phyloP scores from a whole-genome alignment of 306 rosid genomes.

The Ormosia emarginata region DNA sequence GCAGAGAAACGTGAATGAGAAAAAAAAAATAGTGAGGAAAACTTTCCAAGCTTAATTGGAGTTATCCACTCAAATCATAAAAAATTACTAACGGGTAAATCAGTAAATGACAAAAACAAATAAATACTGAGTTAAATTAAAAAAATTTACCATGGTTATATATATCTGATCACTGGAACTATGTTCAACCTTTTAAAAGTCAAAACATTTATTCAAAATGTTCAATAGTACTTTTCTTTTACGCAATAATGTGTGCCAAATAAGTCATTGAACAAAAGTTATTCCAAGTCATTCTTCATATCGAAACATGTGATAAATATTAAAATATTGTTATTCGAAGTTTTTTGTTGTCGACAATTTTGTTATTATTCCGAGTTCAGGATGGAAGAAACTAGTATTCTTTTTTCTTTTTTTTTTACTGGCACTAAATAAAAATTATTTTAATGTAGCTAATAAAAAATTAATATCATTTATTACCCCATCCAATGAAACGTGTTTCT shows the following conservation, averaged over 20 bases:
- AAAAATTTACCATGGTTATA: neutral
- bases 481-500: neutral
- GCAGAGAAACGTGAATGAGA: neutral
- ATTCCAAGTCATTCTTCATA: neutral
- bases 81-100: neutral
- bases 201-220: neutral
- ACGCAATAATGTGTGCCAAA: neutral
- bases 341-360: neutral
- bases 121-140: neutral
- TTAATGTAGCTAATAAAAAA: neutral
- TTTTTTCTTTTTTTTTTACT: no score
- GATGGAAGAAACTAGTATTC: no score
- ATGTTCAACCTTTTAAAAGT: neutral
- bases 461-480: neutral
- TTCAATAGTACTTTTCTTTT: neutral
- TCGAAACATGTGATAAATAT: neutral
- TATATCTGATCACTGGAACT: neutral
- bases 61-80: neutral
- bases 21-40: no score
- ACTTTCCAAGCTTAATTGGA: neutral
- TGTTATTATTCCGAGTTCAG: neutral
- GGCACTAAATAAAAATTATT: neutral
- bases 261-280: neutral
- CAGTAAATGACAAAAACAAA: neutral
- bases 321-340: neutral